phyloP scores from a whole-genome alignment of 164 flowering plant species.

The Vitis rupestris region DNA sequence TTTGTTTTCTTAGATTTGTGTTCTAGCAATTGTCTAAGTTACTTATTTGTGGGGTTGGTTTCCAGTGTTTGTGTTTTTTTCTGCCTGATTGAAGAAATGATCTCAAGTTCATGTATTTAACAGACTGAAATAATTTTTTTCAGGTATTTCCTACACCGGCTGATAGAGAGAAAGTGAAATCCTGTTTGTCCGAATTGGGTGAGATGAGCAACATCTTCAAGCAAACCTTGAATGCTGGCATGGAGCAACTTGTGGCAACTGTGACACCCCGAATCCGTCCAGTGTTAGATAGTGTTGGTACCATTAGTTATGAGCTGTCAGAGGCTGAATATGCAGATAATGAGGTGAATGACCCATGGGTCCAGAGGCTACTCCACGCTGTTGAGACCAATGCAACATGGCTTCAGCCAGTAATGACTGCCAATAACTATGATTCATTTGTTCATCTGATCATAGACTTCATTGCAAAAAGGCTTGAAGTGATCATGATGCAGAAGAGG shows the following conservation, averaged over 20 bases:
- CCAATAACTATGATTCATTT: conserved; percentile 75
- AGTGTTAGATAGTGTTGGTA: conserved; percentile 72
- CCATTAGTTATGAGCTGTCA: conserved; percentile 84
- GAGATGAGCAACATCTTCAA: conserved; percentile 82
- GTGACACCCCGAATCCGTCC: conserved; percentile 81
- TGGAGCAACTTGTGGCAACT: conserved; percentile 81
- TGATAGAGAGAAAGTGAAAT: conserved; percentile 82
- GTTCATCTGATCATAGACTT: conserved; percentile 83
- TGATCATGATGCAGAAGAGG: conserved; percentile 94
- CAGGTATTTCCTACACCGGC: conserved; percentile 88
- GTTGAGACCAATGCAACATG: conserved; percentile 84
- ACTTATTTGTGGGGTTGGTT: too few species aligned
- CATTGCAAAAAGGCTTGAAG: conserved; percentile 91
- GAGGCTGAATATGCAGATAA: conserved; percentile 94
- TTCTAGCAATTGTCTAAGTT: too few species aligned
- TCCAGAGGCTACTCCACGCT: conserved; percentile 87
- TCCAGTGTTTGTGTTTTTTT: neutral
- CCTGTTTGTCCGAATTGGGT: conserved; percentile 82
- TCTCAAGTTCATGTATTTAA: neutral
- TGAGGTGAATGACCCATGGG: conserved; percentile 97
- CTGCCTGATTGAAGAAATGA: too few species aligned
- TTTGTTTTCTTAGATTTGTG: neutral
- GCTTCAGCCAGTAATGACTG: conserved; percentile 89
- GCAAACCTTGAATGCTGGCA: conserved; percentile 64
- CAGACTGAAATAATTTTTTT: neutral